phyloP scores from a whole-genome alignment of 805 yeast genomes.

The Wickerhamomyces bovis region DNA sequence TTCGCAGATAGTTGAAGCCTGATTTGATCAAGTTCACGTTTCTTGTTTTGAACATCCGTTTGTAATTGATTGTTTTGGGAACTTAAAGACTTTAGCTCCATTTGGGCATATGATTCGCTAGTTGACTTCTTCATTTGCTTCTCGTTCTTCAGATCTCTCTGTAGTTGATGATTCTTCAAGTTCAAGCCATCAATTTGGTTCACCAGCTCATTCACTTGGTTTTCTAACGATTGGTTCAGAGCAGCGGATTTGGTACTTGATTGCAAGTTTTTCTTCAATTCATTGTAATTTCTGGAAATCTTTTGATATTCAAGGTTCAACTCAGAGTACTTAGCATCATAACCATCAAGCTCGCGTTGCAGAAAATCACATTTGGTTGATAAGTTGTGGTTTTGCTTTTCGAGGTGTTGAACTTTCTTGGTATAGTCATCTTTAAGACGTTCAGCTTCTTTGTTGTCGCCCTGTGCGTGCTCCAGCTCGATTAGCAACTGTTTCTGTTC shows the following conservation, averaged over 20 bases:
- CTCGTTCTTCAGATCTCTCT: conserved; percentile 31
- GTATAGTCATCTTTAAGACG: conserved; percentile 9
- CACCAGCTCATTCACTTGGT: conserved; percentile 22
- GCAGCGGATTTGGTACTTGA: conserved; percentile 1
- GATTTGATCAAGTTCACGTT: conserved; percentile 20
- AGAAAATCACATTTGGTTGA: conserved; percentile 25
- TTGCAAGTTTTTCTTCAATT: conserved; percentile 11
- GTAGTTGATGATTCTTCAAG: conserved; percentile 30
- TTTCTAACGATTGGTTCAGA: conserved; percentile 24
- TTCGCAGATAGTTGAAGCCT: conserved; percentile 25
- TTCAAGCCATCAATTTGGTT: conserved; percentile 31
- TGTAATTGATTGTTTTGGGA: conserved; percentile 30
- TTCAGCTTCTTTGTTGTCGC: conserved; percentile 14
- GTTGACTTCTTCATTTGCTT: conserved; percentile 13
- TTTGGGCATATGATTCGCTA: conserved; percentile 25
- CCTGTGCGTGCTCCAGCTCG: conserved; percentile 19
- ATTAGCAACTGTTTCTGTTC: conserved; percentile 19
- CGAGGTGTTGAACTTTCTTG: conserved; percentile 23
- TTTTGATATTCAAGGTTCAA: conserved; percentile 28
- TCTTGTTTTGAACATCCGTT: conserved; percentile 21
- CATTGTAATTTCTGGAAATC: conserved; percentile 20
- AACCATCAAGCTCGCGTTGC: conserved; percentile 13
- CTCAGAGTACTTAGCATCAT: conserved; percentile 19
- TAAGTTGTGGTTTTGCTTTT: conserved; percentile 18
- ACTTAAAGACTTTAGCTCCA: conserved; percentile 34